Evolutionary conservation across 306 rosid genomes (phyloP).

Genomic region (Astragalus membranaceus): DNA sequence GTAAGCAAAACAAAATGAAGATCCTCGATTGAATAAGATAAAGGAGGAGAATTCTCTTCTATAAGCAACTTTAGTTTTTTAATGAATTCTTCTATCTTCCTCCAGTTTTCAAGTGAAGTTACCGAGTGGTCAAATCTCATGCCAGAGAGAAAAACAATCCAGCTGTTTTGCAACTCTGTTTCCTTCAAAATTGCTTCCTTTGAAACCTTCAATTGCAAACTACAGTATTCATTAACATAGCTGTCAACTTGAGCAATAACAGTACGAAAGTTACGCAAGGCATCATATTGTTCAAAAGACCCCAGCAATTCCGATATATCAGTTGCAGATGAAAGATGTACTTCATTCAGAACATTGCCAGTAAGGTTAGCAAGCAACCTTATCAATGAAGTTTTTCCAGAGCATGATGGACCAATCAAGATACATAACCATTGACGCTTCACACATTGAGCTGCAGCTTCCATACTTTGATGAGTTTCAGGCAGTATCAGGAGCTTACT

Average conservation of each 20-base stretch:
- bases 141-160: conserved; percentile 46
- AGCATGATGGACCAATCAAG: conserved; percentile 76
- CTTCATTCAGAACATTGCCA: conserved; percentile 72
- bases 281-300: conserved; percentile 87
- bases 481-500: conserved; percentile 57
- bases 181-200: conserved; percentile 25
- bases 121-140: conserved; percentile 32
- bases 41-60: conserved; percentile 20
- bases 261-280: conserved; percentile 48
- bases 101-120: conserved; percentile 42
- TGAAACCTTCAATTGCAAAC: conserved; percentile 39
- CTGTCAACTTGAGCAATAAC: conserved; percentile 49
- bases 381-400: conserved; percentile 83
- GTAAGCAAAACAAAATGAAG: conserved; percentile 48
- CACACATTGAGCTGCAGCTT: conserved; percentile 79
- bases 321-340: conserved; percentile 86
- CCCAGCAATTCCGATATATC: conserved; percentile 94
- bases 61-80: conserved; percentile 40
- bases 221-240: conserved; percentile 50
- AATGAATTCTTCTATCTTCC: conserved; percentile 47
- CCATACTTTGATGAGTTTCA: conserved; percentile 65
- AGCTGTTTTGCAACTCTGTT: conserved; percentile 38
- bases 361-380: conserved; percentile 82
- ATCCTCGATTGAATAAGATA: conserved; percentile 38
- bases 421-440: conserved; percentile 87